These are phyloP conservation scores for Phylloporus sp. DNA, from an alignment of 768 basidiomycete genomes.

Conservation along the genomic window DNA sequence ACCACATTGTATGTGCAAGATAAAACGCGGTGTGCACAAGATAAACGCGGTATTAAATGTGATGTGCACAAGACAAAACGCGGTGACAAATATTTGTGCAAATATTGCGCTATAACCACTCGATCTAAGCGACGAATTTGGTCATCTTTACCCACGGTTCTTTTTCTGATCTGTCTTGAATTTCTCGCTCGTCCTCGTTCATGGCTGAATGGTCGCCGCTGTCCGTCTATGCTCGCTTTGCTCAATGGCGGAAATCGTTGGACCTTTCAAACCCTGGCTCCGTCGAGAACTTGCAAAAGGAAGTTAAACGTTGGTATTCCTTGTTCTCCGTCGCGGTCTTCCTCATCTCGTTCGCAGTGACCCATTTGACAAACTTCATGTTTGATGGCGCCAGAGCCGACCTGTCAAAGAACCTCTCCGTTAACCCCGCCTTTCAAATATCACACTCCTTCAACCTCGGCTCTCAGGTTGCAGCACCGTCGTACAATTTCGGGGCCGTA, in stretches of 20 bases:
- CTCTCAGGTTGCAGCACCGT: constrained; percentile 75
- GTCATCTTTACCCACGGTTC: too few relatives aligned
- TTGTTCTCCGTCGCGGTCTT: too few relatives aligned
- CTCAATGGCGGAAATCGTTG: constrained; percentile 75
- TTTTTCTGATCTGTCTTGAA: too few relatives aligned
- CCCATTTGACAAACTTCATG: constrained; percentile 88
- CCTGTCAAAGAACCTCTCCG: constrained; percentile 86
- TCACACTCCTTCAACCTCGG: constrained; percentile 94
- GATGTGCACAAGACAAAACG: too few relatives aligned
- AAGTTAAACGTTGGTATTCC: constrained; percentile 94
- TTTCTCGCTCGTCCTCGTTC: too few relatives aligned
- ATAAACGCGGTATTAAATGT: too few relatives aligned
- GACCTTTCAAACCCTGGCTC: constrained; percentile 89
- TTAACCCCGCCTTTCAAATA: constrained; percentile 96
- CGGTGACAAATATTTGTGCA: too few relatives aligned
- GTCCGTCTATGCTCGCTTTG: constrained; percentile 67
- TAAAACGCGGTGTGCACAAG: too few relatives aligned
- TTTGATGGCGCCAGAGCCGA: constrained; percentile 98
- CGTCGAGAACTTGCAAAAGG: constrained; percentile 88
- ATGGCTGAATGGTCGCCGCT: too few relatives aligned
- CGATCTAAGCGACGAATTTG: too few relatives aligned
- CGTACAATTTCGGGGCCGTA: constrained; percentile 92
- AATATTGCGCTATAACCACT: too few relatives aligned
- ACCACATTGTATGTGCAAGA: too few relatives aligned
- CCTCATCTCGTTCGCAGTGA: constrained; percentile 48